Conservation (phyloP, 805 yeast species). For the Wickerhamomyces strasburgensis region DNA sequence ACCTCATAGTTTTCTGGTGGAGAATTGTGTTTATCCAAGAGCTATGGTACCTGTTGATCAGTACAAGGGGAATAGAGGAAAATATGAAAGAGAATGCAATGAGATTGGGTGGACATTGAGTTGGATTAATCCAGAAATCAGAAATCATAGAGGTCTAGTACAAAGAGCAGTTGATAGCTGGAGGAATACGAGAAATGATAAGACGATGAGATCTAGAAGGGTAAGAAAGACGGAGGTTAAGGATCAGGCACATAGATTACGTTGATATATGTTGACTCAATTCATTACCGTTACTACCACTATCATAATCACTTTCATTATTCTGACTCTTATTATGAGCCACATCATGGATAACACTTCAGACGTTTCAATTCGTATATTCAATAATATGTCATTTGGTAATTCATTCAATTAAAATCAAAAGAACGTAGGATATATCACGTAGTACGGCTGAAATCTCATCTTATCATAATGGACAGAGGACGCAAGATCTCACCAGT, state of each 20-base stretch:
- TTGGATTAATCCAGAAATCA: conserved; percentile 37
- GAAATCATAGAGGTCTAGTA: conserved; percentile 39
- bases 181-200: conserved; percentile 43
- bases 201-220: conserved; percentile 34
- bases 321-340: no score
- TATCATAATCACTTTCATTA: no score
- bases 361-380: no score
- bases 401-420: no score
- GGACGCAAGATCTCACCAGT: no score
- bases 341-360: no score
- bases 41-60: conserved; percentile 39
- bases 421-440: no score
- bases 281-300: no score
- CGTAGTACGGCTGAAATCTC: no score
- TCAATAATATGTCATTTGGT: no score
- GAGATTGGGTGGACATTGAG: conserved; percentile 45
- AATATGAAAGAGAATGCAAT: conserved; percentile 44
- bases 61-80: conserved; percentile 40
- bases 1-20: conserved; percentile 28
- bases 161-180: conserved; percentile 50
- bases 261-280: background rate
- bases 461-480: no score
- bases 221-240: conserved; percentile 28
- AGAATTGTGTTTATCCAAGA: conserved; percentile 45
- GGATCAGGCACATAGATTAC: background rate